Evolutionary conservation across 2,329 filamentous ascomycete genomes (phyloP), one percentile per base, ranked within the genome.

Genomic region (Pseudocercospora ulei): DNA sequence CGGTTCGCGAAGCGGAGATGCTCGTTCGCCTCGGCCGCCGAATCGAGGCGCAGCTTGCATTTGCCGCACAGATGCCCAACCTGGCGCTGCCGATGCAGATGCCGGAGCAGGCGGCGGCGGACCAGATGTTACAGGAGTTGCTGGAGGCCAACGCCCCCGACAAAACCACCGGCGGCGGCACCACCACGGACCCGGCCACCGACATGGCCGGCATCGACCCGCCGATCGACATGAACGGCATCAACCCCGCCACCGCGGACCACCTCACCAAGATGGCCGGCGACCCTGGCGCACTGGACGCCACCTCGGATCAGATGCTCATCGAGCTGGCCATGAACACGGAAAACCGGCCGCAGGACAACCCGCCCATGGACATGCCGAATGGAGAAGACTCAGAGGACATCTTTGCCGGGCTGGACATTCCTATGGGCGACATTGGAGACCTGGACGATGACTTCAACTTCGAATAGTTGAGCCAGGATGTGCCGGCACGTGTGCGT

Each of bases 1-100:
- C 75, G 42, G 72, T 73, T 0, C 72, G 76, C 45, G 68, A 72
- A 27, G 78, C 72, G 40, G 60, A 64, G 11, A 62, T 73, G 28
- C 41, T 61, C 1, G 50, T 62, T 1, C 53, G 54, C 2, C 48
- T 62, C 2, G 44, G 44, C 12, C 47, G 56, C 9, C 45, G 51
- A n/a, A 56, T 61, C 2, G 55, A 59, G 29, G 47, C 52, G 1
- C 58, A 62, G 29, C 47, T 55, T 18, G 76, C 82, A 7, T 77
- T 83, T n/a, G 41, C 58, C 4, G 69, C 71, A n/a, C 77, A 80
- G 54, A 69, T 81, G 18, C 44, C 54, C 7, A 39, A 46, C 7
- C 50, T 59, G 29, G 27, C 51, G 7, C 47, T 52, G 12, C 47
- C 56, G 3, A 49, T 53, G 27, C 47, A 45, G 30, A 52, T 36